phyloP scores from a whole-genome alignment of 2,329 filamentous ascomycete species.

The Atkinsonella texensis region DNA sequence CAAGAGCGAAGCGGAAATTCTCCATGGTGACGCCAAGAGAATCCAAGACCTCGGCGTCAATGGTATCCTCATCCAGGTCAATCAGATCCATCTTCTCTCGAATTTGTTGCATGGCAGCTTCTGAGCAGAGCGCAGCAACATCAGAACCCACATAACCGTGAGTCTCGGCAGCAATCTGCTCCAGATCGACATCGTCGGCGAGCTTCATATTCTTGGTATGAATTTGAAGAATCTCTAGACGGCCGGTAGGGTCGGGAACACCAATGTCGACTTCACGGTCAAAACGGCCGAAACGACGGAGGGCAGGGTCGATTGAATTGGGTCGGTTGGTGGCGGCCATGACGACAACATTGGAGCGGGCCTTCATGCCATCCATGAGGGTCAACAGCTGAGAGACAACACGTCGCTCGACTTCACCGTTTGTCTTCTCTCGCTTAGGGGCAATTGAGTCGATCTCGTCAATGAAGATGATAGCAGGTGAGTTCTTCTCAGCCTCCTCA shows the following conservation, averaged over 20 bases:
- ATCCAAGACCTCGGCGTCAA: conserved; percentile 95
- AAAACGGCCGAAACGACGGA: conserved; percentile 96
- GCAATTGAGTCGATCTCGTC: conserved; percentile 99
- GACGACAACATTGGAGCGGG: conserved; percentile 93
- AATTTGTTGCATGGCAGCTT: conserved; percentile 99
- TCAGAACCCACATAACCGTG: conserved; percentile 99
- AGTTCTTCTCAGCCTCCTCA: conserved; percentile 99
- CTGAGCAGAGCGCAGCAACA: conserved; percentile 94
- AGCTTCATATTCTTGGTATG: conserved; percentile 99
- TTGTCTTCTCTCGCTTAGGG: conserved; percentile 99
- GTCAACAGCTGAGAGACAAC: conserved; percentile 96
- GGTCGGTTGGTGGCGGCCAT: conserved; percentile 99
- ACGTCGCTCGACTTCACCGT: conserved; percentile 96
- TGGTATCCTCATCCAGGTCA: conserved; percentile 96
- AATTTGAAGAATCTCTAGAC: conserved; percentile 97
- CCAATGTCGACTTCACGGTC: conserved; percentile 98
- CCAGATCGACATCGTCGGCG: conserved; percentile 88
- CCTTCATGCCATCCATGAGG: conserved; percentile 99
- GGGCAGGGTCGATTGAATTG: conserved; percentile 95
- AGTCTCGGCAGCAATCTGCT: conserved; percentile 92
- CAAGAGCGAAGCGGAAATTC: conserved; percentile 98
- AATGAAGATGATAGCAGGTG: conserved; percentile 97
- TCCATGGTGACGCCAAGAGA: conserved; percentile 98
- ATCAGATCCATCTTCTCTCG: conserved; percentile 99
- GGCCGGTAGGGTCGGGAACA: conserved; percentile 93